Percentiles rank a stretch among this genome's conserved stretches.
These are phyloP conservation scores for Podaxis carcinomalis DNA, from an alignment of 768 basidiomycete species.

Conservation along the genomic window DNA sequence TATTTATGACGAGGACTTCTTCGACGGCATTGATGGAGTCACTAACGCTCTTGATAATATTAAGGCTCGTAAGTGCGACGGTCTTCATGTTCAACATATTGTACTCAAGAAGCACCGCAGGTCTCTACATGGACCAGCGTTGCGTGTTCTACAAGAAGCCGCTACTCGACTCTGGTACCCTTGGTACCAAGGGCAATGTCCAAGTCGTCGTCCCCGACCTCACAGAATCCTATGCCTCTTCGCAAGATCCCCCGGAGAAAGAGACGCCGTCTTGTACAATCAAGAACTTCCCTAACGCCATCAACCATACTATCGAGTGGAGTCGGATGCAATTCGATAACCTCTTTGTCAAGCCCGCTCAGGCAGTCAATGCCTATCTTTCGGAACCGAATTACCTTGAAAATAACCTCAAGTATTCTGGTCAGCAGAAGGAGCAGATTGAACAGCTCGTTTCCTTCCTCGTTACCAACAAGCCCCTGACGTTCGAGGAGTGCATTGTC, in stretches of 20 bases:
- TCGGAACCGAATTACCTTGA: conserved; percentile 96
- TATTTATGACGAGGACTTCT: conserved; percentile 86
- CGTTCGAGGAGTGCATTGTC: conserved; percentile 94
- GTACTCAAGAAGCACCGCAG: conserved; percentile 30
- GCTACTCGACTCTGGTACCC: conserved; percentile 92
- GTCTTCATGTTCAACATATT: neutral
- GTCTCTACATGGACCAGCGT: conserved; percentile 97
- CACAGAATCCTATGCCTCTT: conserved; percentile 96
- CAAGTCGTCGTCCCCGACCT: conserved; percentile 93
- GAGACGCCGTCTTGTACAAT: conserved; percentile 95
- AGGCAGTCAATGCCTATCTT: conserved; percentile 93
- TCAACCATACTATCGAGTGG: conserved; percentile 99
- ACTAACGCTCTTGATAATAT: conserved; percentile 98
- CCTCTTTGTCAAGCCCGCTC: conserved; percentile 89
- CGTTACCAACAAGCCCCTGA: conserved; percentile 88
- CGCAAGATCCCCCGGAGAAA: conserved; percentile 98
- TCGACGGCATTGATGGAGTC: conserved; percentile 82
- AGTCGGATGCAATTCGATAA: conserved; percentile 89
- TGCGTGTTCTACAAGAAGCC: conserved; percentile 97
- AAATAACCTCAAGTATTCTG: conserved; percentile 83
- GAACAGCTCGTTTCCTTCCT: conserved; percentile 86
- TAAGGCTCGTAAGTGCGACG: conserved; percentile 70
- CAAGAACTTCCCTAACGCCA: conserved; percentile 98
- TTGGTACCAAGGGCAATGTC: conserved; percentile 97
- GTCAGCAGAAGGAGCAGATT: conserved; percentile 86